Conservation (phyloP, 345 rosid genomes). For the Carallia pectinifolia region DNA sequence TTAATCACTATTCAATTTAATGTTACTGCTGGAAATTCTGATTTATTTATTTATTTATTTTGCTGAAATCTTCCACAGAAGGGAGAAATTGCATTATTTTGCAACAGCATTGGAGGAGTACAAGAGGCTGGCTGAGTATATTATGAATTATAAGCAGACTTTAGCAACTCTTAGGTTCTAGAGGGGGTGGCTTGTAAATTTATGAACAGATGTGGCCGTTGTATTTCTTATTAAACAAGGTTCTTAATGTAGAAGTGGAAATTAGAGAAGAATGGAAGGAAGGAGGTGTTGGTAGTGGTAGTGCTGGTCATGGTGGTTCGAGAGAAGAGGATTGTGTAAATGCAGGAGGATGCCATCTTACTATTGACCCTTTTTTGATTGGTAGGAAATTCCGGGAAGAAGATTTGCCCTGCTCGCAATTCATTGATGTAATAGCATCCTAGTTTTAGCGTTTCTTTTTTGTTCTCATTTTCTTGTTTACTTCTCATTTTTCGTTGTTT, state of each 20-base stretch:
- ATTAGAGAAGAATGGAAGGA: background rate
- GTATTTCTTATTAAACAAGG: constrained; percentile 23
- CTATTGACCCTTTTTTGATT: constrained; percentile 16
- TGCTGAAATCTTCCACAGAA: constrained; percentile 3
- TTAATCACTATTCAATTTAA: background rate
- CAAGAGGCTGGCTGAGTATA: background rate
- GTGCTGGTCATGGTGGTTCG: background rate
- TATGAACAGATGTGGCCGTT: constrained; percentile 25
- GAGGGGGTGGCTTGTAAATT: background rate
- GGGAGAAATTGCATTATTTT: background rate
- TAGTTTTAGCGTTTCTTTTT: constrained; percentile 1
- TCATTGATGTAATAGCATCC: constrained; percentile 46
- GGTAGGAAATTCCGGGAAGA: constrained; percentile 25
- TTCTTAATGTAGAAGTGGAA: constrained; percentile 24
- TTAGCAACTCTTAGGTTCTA: background rate
- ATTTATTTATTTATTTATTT: background rate
- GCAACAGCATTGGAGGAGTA: background rate
- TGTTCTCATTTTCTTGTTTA: background rate
- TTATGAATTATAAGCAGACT: background rate
- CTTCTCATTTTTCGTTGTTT: background rate
- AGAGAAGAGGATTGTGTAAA: constrained; percentile 10
- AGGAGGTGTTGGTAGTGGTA: background rate
- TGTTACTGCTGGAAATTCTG: background rate
- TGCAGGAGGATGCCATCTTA: constrained; percentile 9
- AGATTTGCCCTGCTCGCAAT: constrained; percentile 37